A percentile compares a stretch with the other conserved stretches of the same genome.
Evolutionary conservation across 176 grass and related monocot genomes (phyloP).

Genomic region (Carex littledalei): DNA sequence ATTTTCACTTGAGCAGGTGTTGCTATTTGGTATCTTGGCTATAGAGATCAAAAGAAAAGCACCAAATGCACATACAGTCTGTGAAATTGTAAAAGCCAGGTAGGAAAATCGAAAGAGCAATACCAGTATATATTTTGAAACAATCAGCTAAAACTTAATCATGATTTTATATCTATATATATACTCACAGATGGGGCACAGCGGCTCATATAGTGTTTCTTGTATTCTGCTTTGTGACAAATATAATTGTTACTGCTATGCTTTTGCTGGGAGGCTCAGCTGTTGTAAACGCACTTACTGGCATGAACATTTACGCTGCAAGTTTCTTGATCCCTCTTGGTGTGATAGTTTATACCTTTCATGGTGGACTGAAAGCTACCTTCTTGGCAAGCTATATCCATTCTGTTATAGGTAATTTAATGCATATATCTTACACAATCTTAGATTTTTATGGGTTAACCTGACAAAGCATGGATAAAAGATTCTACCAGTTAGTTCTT

Average conservation of each 20-base stretch:
- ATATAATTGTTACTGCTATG: conserved; percentile 74
- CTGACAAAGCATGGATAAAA: background rate
- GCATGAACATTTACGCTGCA: conserved; percentile 58
- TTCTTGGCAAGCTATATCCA: conserved; percentile 83
- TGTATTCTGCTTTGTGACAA: conserved; percentile 59
- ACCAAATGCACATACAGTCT: conserved; percentile 63
- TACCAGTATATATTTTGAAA: background rate
- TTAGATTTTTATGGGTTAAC: background rate
- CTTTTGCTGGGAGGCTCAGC: conserved; percentile 66
- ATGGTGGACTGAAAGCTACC: conserved; percentile 65
- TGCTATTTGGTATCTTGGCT: conserved; percentile 66
- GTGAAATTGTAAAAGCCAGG: conserved; percentile 62
- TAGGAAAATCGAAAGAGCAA: background rate
- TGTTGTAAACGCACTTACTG: conserved; percentile 68
- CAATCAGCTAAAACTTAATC: background rate
- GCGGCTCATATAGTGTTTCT: conserved; percentile 58
- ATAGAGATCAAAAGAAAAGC: conserved; percentile 87
- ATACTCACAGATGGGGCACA: conserved; percentile 38
- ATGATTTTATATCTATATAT: background rate
- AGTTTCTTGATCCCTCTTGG: conserved; percentile 76
- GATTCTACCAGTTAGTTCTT: background rate
- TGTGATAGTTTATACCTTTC: conserved; percentile 66
- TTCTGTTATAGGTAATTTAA: conserved; percentile 35
- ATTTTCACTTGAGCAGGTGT: conserved; percentile 28
- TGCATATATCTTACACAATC: background rate